phyloP scores from a whole-genome alignment of 768 basidiomycete genomes.

The Hypsizygus marmoreus region DNA sequence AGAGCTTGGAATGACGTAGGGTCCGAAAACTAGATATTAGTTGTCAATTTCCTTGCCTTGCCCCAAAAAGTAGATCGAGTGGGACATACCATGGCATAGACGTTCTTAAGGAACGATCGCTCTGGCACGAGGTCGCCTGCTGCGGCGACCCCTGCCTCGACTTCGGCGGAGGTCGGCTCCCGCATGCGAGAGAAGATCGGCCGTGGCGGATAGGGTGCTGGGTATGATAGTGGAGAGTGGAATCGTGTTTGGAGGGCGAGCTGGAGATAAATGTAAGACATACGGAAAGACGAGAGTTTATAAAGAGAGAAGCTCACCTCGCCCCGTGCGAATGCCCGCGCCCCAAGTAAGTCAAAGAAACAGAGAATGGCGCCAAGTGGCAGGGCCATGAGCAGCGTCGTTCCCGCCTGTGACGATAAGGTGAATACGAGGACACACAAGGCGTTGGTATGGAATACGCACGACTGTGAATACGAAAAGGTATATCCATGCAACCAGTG shows the following conservation, averaged over 20 bases:
- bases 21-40: conserved; percentile 66
- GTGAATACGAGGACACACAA: background rate
- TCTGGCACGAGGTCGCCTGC: conserved; percentile 46
- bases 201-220: conserved; percentile 63
- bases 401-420: conserved; percentile 62
- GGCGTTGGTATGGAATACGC: conserved; percentile 27
- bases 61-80: too few relatives aligned
- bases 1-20: conserved; percentile 81
- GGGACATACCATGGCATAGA: conserved; percentile 73
- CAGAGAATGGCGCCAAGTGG: conserved; percentile 78
- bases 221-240: conserved; percentile 66
- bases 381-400: conserved; percentile 76
- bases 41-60: too few relatives aligned
- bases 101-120: conserved; percentile 77
- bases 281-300: background rate
- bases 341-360: conserved; percentile 77
- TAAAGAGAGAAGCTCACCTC: conserved; percentile 49
- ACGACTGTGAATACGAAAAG: conserved; percentile 82
- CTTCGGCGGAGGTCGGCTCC: conserved; percentile 46
- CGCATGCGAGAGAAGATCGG: conserved; percentile 76
- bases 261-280: conserved; percentile 25
- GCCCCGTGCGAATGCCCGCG: conserved; percentile 66
- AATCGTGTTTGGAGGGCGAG: conserved; percentile 70
- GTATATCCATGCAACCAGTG: conserved; percentile 76
- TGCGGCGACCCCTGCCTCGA: conserved; percentile 43